Evolutionary conservation across 352 stramenopile genomes (phyloP).

Genomic region (Saprolegnia parasitica): DNA sequence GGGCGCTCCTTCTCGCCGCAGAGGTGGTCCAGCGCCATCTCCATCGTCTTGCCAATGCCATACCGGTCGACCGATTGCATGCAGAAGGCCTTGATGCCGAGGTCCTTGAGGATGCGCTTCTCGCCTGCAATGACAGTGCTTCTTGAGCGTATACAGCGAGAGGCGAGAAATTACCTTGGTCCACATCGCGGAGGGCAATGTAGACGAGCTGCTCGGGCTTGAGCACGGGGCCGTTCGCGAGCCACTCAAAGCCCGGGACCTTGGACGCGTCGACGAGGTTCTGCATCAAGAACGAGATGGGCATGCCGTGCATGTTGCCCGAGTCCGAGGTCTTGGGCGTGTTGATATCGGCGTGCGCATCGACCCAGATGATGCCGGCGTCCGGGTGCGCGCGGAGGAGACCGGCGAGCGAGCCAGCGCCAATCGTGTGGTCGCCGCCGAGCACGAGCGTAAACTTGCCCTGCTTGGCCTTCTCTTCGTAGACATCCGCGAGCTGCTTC

Average conservation of each 20-base stretch:
- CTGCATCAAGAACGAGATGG: conserved; percentile 91
- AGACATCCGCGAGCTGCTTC: conserved; percentile 70
- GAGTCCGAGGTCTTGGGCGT: conserved; percentile 86
- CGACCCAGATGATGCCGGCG: conserved; percentile 96
- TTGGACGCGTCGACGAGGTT: conserved; percentile 83
- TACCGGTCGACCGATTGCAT: conserved; percentile 97
- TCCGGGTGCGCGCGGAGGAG: conserved; percentile 88
- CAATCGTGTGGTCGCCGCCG: conserved; percentile 95
- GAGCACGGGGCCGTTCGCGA: conserved; percentile 70
- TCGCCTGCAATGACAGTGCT: conserved; percentile 42
- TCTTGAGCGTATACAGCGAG: background rate
- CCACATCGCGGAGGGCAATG: conserved; percentile 93
- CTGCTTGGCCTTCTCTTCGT: conserved; percentile 82
- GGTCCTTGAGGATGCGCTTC: conserved; percentile 84
- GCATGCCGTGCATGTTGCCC: conserved; percentile 99
- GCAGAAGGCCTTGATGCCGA: conserved; percentile 93
- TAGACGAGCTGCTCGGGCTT: conserved; percentile 92
- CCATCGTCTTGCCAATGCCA: conserved; percentile 96
- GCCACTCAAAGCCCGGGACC: conserved; percentile 93
- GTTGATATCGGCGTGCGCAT: conserved; percentile 98
- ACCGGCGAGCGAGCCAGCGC: conserved; percentile 88
- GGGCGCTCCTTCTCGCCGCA: conserved; percentile 80
- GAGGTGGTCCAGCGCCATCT: conserved; percentile 94
- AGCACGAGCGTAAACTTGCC: conserved; percentile 94
- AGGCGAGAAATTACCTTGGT: conserved; percentile 38